These are phyloP conservation scores for Mariannaea elegans DNA, from an alignment of 2,329 filamentous ascomycete genomes.

Conservation along the genomic window DNA sequence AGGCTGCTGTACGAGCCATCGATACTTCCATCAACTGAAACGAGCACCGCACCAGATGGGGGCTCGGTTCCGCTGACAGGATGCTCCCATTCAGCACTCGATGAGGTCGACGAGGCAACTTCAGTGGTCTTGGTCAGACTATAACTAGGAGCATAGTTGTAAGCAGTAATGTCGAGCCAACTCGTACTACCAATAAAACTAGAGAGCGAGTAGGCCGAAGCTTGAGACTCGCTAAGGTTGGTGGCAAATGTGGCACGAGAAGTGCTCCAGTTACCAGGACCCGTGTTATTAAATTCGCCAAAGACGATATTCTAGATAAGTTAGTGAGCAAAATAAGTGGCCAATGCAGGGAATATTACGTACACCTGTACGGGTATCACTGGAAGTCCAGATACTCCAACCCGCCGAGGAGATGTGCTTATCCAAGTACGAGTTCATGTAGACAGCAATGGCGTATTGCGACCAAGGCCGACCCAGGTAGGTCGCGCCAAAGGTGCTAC, in stretches of 20 bases:
- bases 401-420: constrained; percentile 36
- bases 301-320: constrained; percentile 54
- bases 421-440: constrained; percentile 58
- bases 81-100: constrained; percentile 23
- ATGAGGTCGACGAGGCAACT: constrained; percentile 38
- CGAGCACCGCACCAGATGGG: constrained; percentile 51
- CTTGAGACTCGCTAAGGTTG: constrained; percentile 31
- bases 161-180: constrained; percentile 37
- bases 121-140: constrained; percentile 9
- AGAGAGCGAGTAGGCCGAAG: constrained; percentile 25
- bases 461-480: constrained; percentile 60
- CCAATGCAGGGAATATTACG: background rate
- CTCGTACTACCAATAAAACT: constrained; percentile 33
- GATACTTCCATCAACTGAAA: constrained; percentile 44
- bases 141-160: constrained; percentile 36
- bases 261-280: constrained; percentile 43
- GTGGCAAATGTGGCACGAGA: constrained; percentile 35
- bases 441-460: constrained; percentile 55
- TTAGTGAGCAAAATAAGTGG: background rate
- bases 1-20: constrained; percentile 41
- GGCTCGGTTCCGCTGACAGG: constrained; percentile 53
- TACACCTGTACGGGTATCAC: constrained; percentile 64
- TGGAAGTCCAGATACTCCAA: constrained; percentile 60
- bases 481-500: constrained; percentile 45
- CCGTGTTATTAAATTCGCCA: constrained; percentile 67